phyloP scores from a whole-genome alignment of 495 filamentous ascomycete genomes.

The Penicillium malachiteum region DNA sequence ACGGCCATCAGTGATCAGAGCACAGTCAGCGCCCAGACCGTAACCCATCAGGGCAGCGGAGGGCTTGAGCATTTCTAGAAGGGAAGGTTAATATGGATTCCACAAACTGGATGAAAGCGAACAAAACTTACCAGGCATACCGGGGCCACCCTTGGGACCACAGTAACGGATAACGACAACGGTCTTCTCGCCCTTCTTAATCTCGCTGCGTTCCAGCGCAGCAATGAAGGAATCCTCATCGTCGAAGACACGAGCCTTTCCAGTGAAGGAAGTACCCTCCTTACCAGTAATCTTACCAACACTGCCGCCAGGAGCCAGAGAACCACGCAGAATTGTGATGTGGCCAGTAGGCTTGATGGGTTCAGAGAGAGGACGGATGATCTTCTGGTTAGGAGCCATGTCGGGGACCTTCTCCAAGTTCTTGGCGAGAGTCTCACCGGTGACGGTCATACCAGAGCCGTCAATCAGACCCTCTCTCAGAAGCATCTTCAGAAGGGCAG shows the following conservation, averaged over 20 bases:
- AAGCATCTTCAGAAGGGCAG: conserved; percentile 85
- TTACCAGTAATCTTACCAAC: conserved; percentile 99
- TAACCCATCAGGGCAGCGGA: conserved; percentile 91
- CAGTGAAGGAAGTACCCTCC: conserved; percentile 85
- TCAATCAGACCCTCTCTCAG: conserved; percentile 87
- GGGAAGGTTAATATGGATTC: background rate
- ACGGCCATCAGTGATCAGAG: conserved; percentile 48
- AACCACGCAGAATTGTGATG: conserved; percentile 93
- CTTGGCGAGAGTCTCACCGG: conserved; percentile 88
- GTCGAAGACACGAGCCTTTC: conserved; percentile 86
- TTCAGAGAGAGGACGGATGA: conserved; percentile 87
- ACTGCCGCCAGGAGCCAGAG: conserved; percentile 83
- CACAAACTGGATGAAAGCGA: background rate
- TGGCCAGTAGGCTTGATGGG: conserved; percentile 94
- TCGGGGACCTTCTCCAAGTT: conserved; percentile 77
- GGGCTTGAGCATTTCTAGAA: conserved; percentile 76
- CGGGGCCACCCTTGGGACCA: conserved; percentile 91
- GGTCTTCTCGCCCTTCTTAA: conserved; percentile 96
- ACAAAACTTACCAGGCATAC: conserved; percentile 70
- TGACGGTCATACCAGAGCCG: conserved; percentile 87
- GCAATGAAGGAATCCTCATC: conserved; percentile 76
- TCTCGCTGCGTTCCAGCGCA: conserved; percentile 74
- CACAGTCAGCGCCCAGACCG: conserved; percentile 66
- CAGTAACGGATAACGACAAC: conserved; percentile 98
- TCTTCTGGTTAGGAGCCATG: conserved; percentile 80